Percentiles rank a stretch among this genome's conserved stretches.
phyloP scores from a whole-genome alignment of 2,329 filamentous ascomycete species.

The Cercospora nicotianae region DNA sequence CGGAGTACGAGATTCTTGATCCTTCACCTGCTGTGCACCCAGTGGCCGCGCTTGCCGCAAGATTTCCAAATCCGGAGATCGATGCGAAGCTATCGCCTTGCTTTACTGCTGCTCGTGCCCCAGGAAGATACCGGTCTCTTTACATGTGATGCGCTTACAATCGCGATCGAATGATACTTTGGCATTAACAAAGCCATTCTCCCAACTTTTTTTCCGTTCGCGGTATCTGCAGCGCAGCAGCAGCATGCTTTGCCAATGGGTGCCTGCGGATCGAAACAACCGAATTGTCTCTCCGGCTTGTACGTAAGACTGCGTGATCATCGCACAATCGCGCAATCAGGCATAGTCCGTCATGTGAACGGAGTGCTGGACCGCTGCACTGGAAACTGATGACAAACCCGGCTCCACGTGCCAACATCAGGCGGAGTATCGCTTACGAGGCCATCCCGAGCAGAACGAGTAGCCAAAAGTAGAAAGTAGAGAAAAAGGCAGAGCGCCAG shows the following conservation, averaged over 20 bases:
- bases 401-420: conserved; percentile 13
- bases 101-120: neutral
- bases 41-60: neutral
- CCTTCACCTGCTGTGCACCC: neutral
- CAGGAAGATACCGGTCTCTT: neutral
- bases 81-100: neutral
- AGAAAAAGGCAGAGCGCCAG: neutral
- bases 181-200: neutral
- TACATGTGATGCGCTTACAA: neutral
- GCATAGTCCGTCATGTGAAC: neutral
- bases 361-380: neutral
- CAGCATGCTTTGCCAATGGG: neutral
- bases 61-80: neutral
- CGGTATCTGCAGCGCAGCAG: neutral
- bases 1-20: neutral
- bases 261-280: neutral
- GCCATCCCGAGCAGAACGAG: neutral
- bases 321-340: conserved; percentile 4
- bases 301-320: conserved; percentile 10
- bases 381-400: neutral
- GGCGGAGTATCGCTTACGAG: neutral
- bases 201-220: neutral
- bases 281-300: neutral
- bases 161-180: neutral
- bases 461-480: neutral